Conservation (phyloP, 2,329 filamentous ascomycete species). For the Lachnum nothofagi region DNA sequence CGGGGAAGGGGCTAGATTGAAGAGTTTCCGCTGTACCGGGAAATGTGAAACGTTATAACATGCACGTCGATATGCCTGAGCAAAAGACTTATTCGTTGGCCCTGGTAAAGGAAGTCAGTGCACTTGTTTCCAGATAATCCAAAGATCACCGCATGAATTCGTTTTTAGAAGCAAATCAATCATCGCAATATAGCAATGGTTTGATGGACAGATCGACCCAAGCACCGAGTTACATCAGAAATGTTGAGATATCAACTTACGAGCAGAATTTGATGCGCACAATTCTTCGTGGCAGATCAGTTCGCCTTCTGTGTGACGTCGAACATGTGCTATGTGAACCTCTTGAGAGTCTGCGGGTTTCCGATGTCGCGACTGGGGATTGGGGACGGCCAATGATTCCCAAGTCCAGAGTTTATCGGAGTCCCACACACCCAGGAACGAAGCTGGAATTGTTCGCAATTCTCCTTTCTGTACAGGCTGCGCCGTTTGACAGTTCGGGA, state of each 20-base stretch:
- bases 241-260: slow-evolving; percentile 10
- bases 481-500: slow-evolving; percentile 19
- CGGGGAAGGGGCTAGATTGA: too few relatives aligned
- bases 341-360: slow-evolving; percentile 18
- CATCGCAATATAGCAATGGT: slow-evolving; percentile 1
- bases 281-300: slow-evolving; percentile 2
- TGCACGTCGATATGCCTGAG: slow-evolving; percentile 28
- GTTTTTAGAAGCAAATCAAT: slow-evolving; percentile 6
- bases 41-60: slow-evolving; percentile 28
- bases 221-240: background rate
- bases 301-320: background rate
- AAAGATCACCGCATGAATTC: slow-evolving; percentile 10
- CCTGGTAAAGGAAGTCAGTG: slow-evolving; percentile 22
- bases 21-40: slow-evolving; percentile 4
- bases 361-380: slow-evolving; percentile 7
- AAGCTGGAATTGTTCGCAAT: slow-evolving; percentile 21
- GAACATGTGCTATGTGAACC: slow-evolving; percentile 9
- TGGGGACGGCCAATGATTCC: background rate
- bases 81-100: slow-evolving; percentile 20
- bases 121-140: slow-evolving; percentile 12
- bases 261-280: slow-evolving; percentile 4
- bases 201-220: slow-evolving; percentile 7
- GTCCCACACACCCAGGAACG: slow-evolving; percentile 13
- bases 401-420: slow-evolving; percentile 1
- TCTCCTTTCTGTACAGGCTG: slow-evolving; percentile 22